Percentiles rank a stretch among this genome's conserved stretches.
Evolutionary conservation across 805 yeast species (phyloP).

Genomic region (Teunomyces atbi): DNA sequence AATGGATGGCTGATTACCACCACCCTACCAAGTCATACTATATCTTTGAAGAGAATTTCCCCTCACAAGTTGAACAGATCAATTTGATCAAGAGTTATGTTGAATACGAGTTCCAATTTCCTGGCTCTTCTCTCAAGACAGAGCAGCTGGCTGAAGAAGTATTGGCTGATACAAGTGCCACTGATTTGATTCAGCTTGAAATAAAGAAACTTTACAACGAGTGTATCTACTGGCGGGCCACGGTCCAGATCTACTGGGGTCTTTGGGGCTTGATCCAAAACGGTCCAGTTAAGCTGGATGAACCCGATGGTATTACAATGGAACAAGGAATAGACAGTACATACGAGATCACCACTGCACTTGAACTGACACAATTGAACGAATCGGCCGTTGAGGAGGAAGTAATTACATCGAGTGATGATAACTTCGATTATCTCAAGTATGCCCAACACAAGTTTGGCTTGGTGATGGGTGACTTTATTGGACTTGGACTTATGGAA

Average conservation of each 20-base stretch:
- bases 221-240: constrained; percentile 73
- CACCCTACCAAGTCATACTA: constrained; percentile 51
- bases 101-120: constrained; percentile 49
- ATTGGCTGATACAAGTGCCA: constrained; percentile 13
- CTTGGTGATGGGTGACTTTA: constrained; percentile 71
- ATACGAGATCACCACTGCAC: constrained; percentile 47
- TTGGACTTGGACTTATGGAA: constrained; percentile 53
- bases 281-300: constrained; percentile 35
- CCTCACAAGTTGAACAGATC: constrained; percentile 63
- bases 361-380: constrained; percentile 39
- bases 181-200: constrained; percentile 36
- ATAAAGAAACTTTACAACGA: constrained; percentile 60
- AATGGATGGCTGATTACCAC: constrained; percentile 96
- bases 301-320: constrained; percentile 13
- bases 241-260: constrained; percentile 78
- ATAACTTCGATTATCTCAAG: constrained; percentile 72
- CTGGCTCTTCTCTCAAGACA: constrained; percentile 28
- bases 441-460: constrained; percentile 76
- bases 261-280: constrained; percentile 91
- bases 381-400: constrained; percentile 24
- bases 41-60: constrained; percentile 59
- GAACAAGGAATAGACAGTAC: constrained; percentile 41
- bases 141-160: neutral
- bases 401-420: constrained; percentile 44
- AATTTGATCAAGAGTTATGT: constrained; percentile 78